Evolutionary conservation across 2,329 filamentous ascomycete genomes (phyloP), one percentile per base, ranked within the genome.

Genomic region (Alternaria atra): DNA sequence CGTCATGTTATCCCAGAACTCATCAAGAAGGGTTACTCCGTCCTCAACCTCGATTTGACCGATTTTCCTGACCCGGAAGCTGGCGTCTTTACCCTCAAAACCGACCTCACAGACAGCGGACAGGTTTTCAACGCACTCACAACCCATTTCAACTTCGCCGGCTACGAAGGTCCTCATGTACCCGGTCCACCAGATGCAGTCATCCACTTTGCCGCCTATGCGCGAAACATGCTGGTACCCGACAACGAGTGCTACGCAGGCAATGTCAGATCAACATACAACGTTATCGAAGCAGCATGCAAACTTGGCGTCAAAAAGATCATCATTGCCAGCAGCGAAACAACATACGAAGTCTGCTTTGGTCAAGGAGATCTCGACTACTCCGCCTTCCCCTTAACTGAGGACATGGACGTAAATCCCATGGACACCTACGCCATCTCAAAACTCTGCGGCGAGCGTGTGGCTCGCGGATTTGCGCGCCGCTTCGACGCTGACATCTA

Each of bases 251-350:
- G 82, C 52, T 90, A 87, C 74, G 79, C 80, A 17, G 82, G 79
- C 27, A 90, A 90, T 67, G 82, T 85, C 0, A 78, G 80, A 0
- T 80, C 83, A 9, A 87, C 85, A 0, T 89, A 89, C 75, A 90
- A 90, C 67, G 82, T 89, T 25, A 83, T 90, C 63, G 87, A 90
- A 74, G 86, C 86, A 0, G 86, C 87, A 0, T 87, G 82, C 69
- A 88, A 88, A 63, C 78, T 89, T 0, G 86, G 86, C 12, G 84
- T 90, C 6, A 83, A 82, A 65, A 90, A 90, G 69, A 84, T 90
- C 67, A 81, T 90, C 68, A 83, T 89, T 48, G 87, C 87, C 2
- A 84, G 81, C 58, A 84, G 82, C 20, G 85, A 88, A 67, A 87
- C 86, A 0, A 85, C 84, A 0, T 90, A 90, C 67, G 87, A 87